phyloP scores from a whole-genome alignment of 306 rosid species.

The Trifolium repens region DNA sequence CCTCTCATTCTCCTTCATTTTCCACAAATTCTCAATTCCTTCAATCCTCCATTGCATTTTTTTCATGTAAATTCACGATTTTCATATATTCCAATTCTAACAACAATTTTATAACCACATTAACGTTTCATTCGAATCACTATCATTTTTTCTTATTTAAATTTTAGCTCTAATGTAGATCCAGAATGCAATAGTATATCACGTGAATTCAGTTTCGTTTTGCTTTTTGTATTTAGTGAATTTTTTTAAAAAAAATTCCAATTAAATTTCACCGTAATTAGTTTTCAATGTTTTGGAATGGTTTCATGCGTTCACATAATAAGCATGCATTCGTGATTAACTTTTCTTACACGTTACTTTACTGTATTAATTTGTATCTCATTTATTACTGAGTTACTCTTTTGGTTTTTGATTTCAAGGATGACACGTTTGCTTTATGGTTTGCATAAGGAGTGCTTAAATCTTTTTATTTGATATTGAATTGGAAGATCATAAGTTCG shows the following conservation, averaged over 20 bases:
- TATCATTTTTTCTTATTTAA: too few species aligned
- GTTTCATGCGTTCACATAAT: background rate
- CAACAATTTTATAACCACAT: background rate
- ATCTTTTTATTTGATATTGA: constrained; percentile 40
- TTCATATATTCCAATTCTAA: background rate
- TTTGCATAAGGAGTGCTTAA: constrained; percentile 42
- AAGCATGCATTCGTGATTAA: constrained; percentile 19
- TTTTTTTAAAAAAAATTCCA: too few species aligned
- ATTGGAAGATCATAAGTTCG: background rate
- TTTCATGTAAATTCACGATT: too few species aligned
- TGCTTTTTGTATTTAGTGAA: too few species aligned
- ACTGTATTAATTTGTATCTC: constrained; percentile 12
- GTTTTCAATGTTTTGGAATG: background rate
- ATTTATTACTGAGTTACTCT: background rate
- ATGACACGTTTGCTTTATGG: constrained; percentile 46
- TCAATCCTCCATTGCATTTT: background rate
- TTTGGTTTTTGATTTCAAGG: constrained; percentile 39
- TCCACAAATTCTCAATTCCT: background rate
- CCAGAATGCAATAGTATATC: constrained; percentile 8
- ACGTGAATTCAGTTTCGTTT: constrained; percentile 10
- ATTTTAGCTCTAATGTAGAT: constrained; percentile 14
- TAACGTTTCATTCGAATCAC: background rate
- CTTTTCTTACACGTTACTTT: background rate
- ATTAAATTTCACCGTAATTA: background rate
- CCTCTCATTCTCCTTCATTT: too few species aligned